Evolutionary conservation across 495 filamentous ascomycete species (phyloP), one percentile per base, ranked within the genome.

Genomic region (Daldinia grandis): DNA sequence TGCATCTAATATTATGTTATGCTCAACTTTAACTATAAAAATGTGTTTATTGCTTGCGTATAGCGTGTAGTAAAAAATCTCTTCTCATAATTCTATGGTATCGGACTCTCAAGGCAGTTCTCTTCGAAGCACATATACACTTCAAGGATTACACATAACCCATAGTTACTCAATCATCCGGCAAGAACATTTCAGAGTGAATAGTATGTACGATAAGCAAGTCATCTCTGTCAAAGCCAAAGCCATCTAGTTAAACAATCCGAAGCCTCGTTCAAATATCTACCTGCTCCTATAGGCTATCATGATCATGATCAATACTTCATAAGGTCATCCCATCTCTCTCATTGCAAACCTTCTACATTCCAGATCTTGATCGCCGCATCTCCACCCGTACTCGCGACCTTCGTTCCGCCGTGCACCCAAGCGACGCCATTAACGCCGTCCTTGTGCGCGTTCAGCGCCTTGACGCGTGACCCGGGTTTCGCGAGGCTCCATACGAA

Each of bases 281-380:
- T 37, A 35, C 17, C 15, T 33, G 9, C 15, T 30, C 24, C 2
- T 17, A 53, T 53, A n/a, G 27, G 9, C 17, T 24, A 47, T 30
- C 49, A 17, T 53, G 10, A 24, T 53, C 49, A 53, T 53, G 24
- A 53, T 53, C 24, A 53, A 30, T 53, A 53, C 49, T 30, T 30
- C 49, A 30, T 30, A 8, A 53, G 9, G 24, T 30, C 49, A 28
- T 28, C 25, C 25, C 17, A 12, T 56, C 51, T 50, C 51, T 1
- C 59, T 72, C 59, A 91, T 81, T 85, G 78, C 72, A 91, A 66
- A 0, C 88, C 88, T 70, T 89, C 85, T 3, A 97, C 89, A 66
- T 83, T 85, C 95, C 95, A 98, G 49, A 93, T 84, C 85, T 97
- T 99, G 24, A 98, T 86, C 0, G 92, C 88, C 47, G 92, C 94